These are phyloP conservation scores for Penicillium sp. DNA, from an alignment of 2,329 filamentous ascomycete genomes.

Conservation along the genomic window DNA sequence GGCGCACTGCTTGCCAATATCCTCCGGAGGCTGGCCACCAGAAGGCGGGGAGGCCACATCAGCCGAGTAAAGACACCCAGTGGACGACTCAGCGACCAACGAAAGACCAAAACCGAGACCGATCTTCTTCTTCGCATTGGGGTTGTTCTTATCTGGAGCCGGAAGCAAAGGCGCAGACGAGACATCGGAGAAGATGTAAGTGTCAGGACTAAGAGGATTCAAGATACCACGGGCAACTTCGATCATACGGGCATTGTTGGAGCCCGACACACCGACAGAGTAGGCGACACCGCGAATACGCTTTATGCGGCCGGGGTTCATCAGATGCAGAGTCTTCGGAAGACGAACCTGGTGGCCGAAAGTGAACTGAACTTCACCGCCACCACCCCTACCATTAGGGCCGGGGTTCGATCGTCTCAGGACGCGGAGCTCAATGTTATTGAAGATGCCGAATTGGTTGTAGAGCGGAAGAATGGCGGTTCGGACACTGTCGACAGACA, in stretches of 20 bases:
- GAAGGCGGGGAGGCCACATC: conserved; percentile 69
- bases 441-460: conserved; percentile 81
- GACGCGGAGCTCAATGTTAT: conserved; percentile 78
- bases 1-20: conserved; percentile 81
- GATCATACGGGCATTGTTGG: conserved; percentile 94
- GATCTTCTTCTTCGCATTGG: conserved; percentile 53
- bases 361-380: conserved; percentile 85
- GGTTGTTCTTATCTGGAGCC: conserved; percentile 64
- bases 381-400: conserved; percentile 69
- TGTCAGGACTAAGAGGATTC: conserved; percentile 79
- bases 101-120: conserved; percentile 90
- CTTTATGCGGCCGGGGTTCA: conserved; percentile 79
- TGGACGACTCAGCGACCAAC: conserved; percentile 86
- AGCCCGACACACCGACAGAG: conserved; percentile 81
- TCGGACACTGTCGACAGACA: conserved; percentile 87
- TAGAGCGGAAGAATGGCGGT: conserved; percentile 88
- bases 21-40: conserved; percentile 81
- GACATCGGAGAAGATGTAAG: conserved; percentile 75
- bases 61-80: conserved; percentile 79
- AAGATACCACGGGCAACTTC: conserved; percentile 80
- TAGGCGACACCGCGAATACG: conserved; percentile 90
- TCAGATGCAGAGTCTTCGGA: conserved; percentile 86
- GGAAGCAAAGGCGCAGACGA: conserved; percentile 57
- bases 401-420: conserved; percentile 74
- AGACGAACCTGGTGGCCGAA: conserved; percentile 91